Percentiles rank a stretch among this genome's conserved stretches.
Evolutionary conservation across 2,329 filamentous ascomycete genomes (phyloP).

Genomic region (Pseudopithomyces chartarum): DNA sequence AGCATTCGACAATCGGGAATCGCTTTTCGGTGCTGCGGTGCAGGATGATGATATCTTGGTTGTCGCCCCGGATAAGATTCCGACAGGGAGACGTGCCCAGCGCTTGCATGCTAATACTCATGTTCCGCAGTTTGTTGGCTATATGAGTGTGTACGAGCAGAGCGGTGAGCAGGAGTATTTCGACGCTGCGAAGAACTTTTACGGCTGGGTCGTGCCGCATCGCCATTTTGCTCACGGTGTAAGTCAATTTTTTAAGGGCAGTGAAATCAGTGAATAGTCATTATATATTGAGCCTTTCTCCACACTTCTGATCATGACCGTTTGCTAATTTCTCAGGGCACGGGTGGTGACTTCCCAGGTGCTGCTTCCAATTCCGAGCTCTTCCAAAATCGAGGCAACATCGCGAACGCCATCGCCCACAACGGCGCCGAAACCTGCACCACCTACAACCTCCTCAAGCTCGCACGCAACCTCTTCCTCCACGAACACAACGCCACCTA

Average conservation of each 20-base stretch:
- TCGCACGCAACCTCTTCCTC: conserved; percentile 16
- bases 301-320: not conserved
- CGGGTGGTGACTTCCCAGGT: conserved; percentile 51
- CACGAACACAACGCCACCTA: conserved; percentile 20
- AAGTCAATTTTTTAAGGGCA: not conserved
- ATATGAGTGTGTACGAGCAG: conserved; percentile 19
- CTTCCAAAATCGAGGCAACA: conserved; percentile 76
- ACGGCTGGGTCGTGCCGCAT: conserved; percentile 17
- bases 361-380: conserved; percentile 66
- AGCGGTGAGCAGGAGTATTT: conserved; percentile 17
- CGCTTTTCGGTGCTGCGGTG: conserved; percentile 17
- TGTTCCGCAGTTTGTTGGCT: conserved; percentile 18
- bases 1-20: conserved; percentile 21
- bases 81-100: conserved; percentile 12
- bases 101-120: conserved; percentile 19
- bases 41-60: conserved; percentile 17
- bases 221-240: conserved; percentile 16
- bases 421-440: conserved; percentile 21
- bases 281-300: not conserved
- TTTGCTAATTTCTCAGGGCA: conserved; percentile 5
- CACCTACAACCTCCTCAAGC: conserved; percentile 21
- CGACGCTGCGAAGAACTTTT: conserved; percentile 18
- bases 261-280: not conserved
- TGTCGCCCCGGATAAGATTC: conserved; percentile 12
- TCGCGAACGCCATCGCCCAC: conserved; percentile 79